A percentile compares a stretch with the other conserved stretches of the same genome.
phyloP scores from a whole-genome alignment of 129 eudicot species.

The Deinandra increscens region DNA sequence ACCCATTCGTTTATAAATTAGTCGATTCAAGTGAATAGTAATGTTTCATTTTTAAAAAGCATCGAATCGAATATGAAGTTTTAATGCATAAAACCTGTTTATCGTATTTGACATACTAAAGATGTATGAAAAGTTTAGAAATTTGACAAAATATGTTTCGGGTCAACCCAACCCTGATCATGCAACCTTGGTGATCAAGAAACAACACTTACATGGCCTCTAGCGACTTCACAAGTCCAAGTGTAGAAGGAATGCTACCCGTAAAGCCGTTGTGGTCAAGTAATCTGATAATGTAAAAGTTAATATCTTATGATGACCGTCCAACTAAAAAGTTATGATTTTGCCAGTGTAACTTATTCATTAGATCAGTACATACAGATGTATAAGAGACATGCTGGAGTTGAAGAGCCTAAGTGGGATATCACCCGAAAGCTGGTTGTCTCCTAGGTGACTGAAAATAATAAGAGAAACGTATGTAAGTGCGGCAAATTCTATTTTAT shows the following conservation, averaged over 20 bases:
- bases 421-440: slow-evolving; percentile 60
- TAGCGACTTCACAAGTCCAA: slow-evolving; percentile 37
- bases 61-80: neutral
- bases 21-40: neutral
- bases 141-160: too few species aligned
- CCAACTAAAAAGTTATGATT: too few species aligned
- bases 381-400: slow-evolving; percentile 48
- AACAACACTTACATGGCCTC: slow-evolving; percentile 47
- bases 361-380: slow-evolving; percentile 48
- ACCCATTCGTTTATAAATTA: neutral
- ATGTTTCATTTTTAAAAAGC: neutral
- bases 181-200: too few species aligned
- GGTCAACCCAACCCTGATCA: too few species aligned
- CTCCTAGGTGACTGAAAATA: slow-evolving; percentile 60
- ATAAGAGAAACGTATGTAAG: neutral
- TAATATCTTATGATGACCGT: neutral
- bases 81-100: neutral
- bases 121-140: too few species aligned
- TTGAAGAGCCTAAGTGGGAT: slow-evolving; percentile 51
- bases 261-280: slow-evolving; percentile 44
- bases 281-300: slow-evolving; percentile 33
- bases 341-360: neutral
- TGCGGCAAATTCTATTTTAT: neutral
- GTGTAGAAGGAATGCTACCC: slow-evolving; percentile 42
- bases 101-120: neutral